phyloP scores from a whole-genome alignment of 2,329 filamentous ascomycete species.

The Delphinella strobiligena region DNA sequence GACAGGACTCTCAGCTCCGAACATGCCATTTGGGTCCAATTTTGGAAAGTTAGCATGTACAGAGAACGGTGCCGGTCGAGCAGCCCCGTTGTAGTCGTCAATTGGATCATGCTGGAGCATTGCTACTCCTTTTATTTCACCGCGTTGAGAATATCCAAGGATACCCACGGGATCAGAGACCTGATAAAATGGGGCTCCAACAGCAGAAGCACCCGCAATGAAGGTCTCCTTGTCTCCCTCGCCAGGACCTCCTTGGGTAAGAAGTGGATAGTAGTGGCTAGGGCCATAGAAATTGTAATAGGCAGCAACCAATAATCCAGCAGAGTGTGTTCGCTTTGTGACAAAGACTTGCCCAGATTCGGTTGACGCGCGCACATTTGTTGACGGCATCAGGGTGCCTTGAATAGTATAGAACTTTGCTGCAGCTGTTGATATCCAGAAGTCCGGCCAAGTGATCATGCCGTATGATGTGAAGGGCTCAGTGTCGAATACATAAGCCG shows the following conservation, averaged over 20 bases:
- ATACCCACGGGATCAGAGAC: conserved; percentile 18
- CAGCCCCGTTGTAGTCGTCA: conserved; percentile 7
- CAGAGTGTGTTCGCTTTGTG: conserved; percentile 29
- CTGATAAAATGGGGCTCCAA: conserved; percentile 29
- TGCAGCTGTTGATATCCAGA: conserved; percentile 29
- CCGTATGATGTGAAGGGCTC: conserved; percentile 30
- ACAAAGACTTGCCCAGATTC: conserved; percentile 36
- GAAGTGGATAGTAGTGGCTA: conserved; percentile 32
- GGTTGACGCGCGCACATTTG: conserved; percentile 18
- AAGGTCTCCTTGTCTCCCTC: conserved; percentile 43
- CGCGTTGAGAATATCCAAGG: conserved; percentile 8
- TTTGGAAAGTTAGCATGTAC: conserved; percentile 20
- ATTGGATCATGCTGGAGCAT: conserved; percentile 13
- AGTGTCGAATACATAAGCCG: conserved; percentile 25
- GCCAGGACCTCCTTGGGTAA: conserved; percentile 35
- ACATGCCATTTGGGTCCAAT: conserved; percentile 19
- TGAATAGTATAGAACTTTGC: conserved; percentile 28
- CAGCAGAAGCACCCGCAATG: conserved; percentile 29
- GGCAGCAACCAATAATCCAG: conserved; percentile 31
- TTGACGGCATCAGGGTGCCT: conserved; percentile 17
- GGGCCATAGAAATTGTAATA: conserved; percentile 41
- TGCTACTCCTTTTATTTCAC: conserved; percentile 8
- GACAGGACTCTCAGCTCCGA: conserved; percentile 13
- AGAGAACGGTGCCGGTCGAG: conserved; percentile 12
- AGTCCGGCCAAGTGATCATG: conserved; percentile 37